Percentiles rank a stretch among this genome's conserved stretches.
These are phyloP conservation scores for Lithospermum erythrorhizon DNA, from an alignment of 257 asterid species.

Conservation along the genomic window DNA sequence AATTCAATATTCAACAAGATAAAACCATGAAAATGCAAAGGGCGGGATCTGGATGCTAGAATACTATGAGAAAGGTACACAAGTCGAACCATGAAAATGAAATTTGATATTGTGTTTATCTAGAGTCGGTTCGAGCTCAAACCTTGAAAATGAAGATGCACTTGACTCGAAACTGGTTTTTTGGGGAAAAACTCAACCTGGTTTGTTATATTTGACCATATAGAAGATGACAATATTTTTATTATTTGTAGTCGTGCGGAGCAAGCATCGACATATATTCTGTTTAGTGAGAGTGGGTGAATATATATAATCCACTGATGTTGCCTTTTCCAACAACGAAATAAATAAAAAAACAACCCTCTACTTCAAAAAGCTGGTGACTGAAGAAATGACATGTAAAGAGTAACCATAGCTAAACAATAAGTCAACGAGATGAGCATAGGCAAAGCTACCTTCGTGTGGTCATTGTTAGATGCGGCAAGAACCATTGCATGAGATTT, in stretches of 20 bases:
- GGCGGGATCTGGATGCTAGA: not conserved
- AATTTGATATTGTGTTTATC: too few relatives aligned
- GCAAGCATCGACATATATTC: not conserved
- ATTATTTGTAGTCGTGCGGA: not conserved
- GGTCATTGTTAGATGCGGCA: slow-evolving; percentile 73
- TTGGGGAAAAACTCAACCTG: too few relatives aligned
- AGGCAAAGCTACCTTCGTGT: slow-evolving; percentile 42
- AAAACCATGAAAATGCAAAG: not conserved
- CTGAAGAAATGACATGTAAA: not conserved
- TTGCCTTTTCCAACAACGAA: not conserved
- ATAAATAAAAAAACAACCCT: too few relatives aligned
- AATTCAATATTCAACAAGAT: not conserved
- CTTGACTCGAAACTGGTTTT: too few relatives aligned
- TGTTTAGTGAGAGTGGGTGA: not conserved
- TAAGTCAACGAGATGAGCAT: not conserved
- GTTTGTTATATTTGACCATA: too few relatives aligned
- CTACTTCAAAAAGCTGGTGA: not conserved
- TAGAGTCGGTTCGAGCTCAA: too few relatives aligned
- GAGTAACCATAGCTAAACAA: not conserved
- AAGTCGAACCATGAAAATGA: too few relatives aligned
- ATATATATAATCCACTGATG: not conserved
- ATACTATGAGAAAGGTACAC: not conserved
- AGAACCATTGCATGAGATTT: slow-evolving; percentile 98
- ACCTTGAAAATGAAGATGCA: too few relatives aligned
- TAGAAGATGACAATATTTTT: too few relatives aligned